Base-by-base conservation (phyloP, 257 asterid species). In the Fraxinus anomala region DNA sequence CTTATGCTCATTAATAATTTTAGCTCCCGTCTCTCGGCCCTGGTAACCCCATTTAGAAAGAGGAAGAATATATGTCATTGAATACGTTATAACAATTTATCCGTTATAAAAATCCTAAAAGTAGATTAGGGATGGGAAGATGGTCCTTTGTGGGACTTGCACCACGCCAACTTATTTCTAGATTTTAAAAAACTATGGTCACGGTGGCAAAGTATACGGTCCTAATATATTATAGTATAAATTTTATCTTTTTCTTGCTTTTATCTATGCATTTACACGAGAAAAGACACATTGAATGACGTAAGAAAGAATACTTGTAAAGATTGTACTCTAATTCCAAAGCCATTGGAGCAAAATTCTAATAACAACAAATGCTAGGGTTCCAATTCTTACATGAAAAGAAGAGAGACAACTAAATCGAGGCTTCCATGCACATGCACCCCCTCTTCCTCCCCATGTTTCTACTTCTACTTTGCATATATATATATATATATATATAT, bases 341-440 rank as follows among this genome's bases (percentile, higher is more conserved):
- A 73, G 76, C 63, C 76, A 73, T 73, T 24, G 76, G 76, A 49
- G 61, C 24, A 17, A 73, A 30, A 54, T 28, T 37, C 24, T 13
- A 21, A 30, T 73, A 49, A n/a, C 26, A 73, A 73, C 77, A 73
- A 73, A 30, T 34, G 47, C 49, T 73, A 73, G 47, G 36, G 36
- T 34, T 73, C 47, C 47, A 28, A 21, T 47, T 73, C 69, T 73
- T 56, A 24, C 77, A 73, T 73, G 47, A 73, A 73, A 73, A 73
- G 68, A 73, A 51, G 77, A 28, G 77, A 51, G 47, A 14, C 39
- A 28, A 73, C 39, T 73, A 16, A 6, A 28, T 31, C 40, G 65
- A 51, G 68, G 49, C 8, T 49, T 51, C 47, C 77, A 49, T 73
- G 77, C 77, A 73, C 77, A 73, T 73, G 77, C 77, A 51, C 28